A percentile compares a stretch with the other conserved stretches of the same genome.
Conservation (phyloP, 352 stramenopile species). For the Globisporangium alternatum region DNA sequence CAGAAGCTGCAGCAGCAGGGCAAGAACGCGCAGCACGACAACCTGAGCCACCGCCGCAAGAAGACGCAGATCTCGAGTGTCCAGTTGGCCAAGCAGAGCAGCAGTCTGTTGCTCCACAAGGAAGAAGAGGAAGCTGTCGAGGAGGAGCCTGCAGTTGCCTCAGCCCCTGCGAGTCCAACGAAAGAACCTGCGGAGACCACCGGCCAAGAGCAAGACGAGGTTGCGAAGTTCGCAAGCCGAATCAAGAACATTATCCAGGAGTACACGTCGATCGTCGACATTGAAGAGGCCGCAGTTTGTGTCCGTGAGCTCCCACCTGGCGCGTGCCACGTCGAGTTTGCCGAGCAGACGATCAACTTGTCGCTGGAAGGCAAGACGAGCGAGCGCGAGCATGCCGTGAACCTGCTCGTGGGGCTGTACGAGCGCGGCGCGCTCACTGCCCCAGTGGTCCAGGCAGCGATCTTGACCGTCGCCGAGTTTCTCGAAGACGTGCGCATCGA, state of each 20-base stretch:
- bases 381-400: slow-evolving; percentile 64
- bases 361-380: slow-evolving; percentile 72
- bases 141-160: slow-evolving; percentile 8
- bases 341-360: slow-evolving; percentile 66
- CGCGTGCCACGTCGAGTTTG: slow-evolving; percentile 56
- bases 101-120: slow-evolving; percentile 65
- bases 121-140: slow-evolving; percentile 7
- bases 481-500: slow-evolving; percentile 87
- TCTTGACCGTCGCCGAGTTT: slow-evolving; percentile 76
- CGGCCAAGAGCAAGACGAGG: slow-evolving; percentile 25
- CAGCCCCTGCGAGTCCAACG: slow-evolving; percentile 6
- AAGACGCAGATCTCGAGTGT: slow-evolving; percentile 78
- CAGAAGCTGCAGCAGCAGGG: slow-evolving; percentile 80
- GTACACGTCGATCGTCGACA: slow-evolving; percentile 73
- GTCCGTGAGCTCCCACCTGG: slow-evolving; percentile 62
- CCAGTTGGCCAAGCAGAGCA: slow-evolving; percentile 78
- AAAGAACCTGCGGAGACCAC: background rate
- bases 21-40: slow-evolving; percentile 87
- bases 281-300: slow-evolving; percentile 72
- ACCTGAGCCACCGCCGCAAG: slow-evolving; percentile 64
- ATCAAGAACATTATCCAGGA: slow-evolving; percentile 89
- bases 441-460: slow-evolving; percentile 64
- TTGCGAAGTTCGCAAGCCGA: slow-evolving; percentile 49
- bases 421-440: slow-evolving; percentile 59
- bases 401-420: slow-evolving; percentile 79